A percentile compares a stretch with the other conserved stretches of the same genome.
Conservation (phyloP, 345 rosid genomes). For the Salix viminalis region DNA sequence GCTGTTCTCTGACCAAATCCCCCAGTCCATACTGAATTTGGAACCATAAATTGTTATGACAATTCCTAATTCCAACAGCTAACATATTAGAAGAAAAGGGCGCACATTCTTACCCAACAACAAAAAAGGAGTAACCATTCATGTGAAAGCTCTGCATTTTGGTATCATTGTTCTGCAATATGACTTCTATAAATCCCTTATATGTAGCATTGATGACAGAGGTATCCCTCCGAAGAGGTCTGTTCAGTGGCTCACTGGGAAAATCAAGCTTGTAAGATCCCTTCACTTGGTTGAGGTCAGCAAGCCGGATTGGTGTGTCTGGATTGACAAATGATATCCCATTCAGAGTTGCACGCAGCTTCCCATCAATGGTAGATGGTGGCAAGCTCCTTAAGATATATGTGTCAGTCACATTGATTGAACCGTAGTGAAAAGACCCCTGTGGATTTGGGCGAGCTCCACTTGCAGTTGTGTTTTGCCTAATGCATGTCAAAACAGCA, state of each 20-base stretch:
- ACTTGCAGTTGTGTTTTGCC: conserved; percentile 84
- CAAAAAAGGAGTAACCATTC: conserved; percentile 78
- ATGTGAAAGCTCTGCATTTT: conserved; percentile 83
- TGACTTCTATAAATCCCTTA: conserved; percentile 74
- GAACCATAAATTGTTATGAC: neutral
- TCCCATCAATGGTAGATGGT: conserved; percentile 53
- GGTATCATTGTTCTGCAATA: conserved; percentile 89
- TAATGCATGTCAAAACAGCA: conserved; percentile 22
- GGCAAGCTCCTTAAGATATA: conserved; percentile 68
- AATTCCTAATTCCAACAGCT: neutral
- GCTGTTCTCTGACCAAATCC: conserved; percentile 69
- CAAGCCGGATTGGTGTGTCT: conserved; percentile 68
- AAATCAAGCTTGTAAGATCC: conserved; percentile 89
- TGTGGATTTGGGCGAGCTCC: conserved; percentile 99
- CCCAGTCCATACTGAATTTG: conserved; percentile 80
- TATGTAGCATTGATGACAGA: conserved; percentile 88
- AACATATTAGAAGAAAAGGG: neutral
- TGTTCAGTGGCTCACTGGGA: conserved; percentile 59
- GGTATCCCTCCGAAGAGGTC: conserved; percentile 49
- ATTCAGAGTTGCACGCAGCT: conserved; percentile 59
- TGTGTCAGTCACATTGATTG: conserved; percentile 71
- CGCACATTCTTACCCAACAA: conserved; percentile 62
- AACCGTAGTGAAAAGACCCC: conserved; percentile 89
- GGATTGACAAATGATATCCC: conserved; percentile 82
- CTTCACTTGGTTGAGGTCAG: conserved; percentile 59